These are phyloP conservation scores for Favolaschia claudopus DNA, from an alignment of 768 basidiomycete species.

Conservation along the genomic window DNA sequence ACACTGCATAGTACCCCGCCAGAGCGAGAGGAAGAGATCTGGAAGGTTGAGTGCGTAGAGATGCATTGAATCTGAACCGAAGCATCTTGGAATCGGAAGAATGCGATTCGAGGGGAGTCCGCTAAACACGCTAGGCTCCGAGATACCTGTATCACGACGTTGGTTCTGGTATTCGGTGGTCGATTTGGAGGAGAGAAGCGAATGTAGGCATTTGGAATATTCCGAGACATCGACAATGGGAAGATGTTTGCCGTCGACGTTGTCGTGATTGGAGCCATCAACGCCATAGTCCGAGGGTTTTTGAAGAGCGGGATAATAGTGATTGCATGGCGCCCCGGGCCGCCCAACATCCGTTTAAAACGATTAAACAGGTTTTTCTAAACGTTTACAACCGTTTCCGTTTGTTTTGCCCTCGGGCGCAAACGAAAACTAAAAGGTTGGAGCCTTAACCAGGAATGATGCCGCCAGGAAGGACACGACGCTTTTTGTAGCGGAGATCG, in stretches of 20 bases:
- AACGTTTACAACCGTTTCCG: too few species aligned
- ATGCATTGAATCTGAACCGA: constrained; percentile 42
- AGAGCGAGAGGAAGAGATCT: constrained; percentile 19
- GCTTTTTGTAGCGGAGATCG: constrained; percentile 28
- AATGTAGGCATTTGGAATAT: constrained; percentile 27
- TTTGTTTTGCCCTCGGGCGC: too few species aligned
- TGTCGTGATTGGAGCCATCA: constrained; percentile 25
- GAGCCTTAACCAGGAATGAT: neutral
- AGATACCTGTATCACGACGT: constrained; percentile 22
- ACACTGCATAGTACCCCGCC: constrained; percentile 36
- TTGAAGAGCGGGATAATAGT: constrained; percentile 42
- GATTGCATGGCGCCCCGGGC: too few species aligned
- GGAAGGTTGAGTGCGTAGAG: constrained; percentile 34
- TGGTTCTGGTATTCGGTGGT: constrained; percentile 37
- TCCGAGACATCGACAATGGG: constrained; percentile 29
- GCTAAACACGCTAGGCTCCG: too few species aligned
- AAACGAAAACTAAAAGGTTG: too few species aligned
- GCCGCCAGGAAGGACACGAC: neutral
- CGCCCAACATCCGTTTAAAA: too few species aligned
- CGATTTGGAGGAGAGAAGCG: constrained; percentile 44
- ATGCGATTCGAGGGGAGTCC: too few species aligned
- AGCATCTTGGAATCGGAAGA: constrained; percentile 37
- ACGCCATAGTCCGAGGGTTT: constrained; percentile 33
- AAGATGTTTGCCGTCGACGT: constrained; percentile 37
- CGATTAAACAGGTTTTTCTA: too few species aligned